Evolutionary conservation across 768 basidiomycete genomes (phyloP), one percentile per base, ranked within the genome.

Genomic region (Brasilioporus rufonigricans): DNA sequence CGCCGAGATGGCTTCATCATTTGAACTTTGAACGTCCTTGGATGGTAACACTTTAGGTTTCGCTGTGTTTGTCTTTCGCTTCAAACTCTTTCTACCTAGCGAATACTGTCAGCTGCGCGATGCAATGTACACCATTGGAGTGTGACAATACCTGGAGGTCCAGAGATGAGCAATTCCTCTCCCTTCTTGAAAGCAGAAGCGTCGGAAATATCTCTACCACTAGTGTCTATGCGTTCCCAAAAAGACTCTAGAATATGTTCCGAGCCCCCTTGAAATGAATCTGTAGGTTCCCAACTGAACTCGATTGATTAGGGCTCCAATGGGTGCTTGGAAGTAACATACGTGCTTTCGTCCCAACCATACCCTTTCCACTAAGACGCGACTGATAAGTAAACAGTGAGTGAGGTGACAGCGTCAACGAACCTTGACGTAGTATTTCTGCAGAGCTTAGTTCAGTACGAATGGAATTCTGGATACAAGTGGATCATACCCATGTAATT

Each of bases 381-480:
- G 48, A 45, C 31, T 33, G 26, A 43, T 59, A 13, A 66, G 51
- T 51, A 29, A 21, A 43, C 19, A 16, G 19, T 13, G 29, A 19
- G 33, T 26, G 21, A 39, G 36, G 38, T 24, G 36, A 19, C 10
- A 47, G 14, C 24, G 21, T 32, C 39, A 21, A 70, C 78, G 63
- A 65, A 85, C 85, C 68, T 83, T 79, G 52, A 86, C 84, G 45
- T 72, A 73, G 65, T 80, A 86, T 72, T 76, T 76, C 84, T 85
- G 60, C 35, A 55, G 44, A 60, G 58, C 23, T 47, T 39, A 23
- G 33, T 55, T 71, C 21, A 65, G 56, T 31, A 40, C 11, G 56
- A 55, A 51, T 12, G 33, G 24, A 36, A 41, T 29, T 31, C 9
- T 53, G 38, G 54, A 47, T 44, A 51, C n/a, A 52, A 36, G 44